Conservation (phyloP, 208 protist genomes). For the Leishmania mexicana region DNA sequence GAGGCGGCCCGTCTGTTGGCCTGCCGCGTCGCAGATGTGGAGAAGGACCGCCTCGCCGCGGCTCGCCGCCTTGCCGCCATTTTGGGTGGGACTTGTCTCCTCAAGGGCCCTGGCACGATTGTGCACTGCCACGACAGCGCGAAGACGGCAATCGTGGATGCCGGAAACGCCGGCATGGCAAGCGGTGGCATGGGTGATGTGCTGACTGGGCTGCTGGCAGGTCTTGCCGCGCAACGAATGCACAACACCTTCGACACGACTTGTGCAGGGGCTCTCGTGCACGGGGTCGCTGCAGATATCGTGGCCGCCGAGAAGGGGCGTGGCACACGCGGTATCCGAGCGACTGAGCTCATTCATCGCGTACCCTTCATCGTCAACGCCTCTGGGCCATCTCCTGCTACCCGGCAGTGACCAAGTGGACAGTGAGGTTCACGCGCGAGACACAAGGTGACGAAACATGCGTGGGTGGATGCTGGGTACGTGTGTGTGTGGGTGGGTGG, state of each 20-base stretch:
- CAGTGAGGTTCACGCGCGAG: background rate
- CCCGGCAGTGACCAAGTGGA: background rate
- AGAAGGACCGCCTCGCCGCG: conserved; percentile 61
- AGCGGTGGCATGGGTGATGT: conserved; percentile 87
- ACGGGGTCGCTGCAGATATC: conserved; percentile 76
- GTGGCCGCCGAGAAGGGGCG: conserved; percentile 31
- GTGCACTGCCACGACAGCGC: conserved; percentile 32
- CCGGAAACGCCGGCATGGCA: conserved; percentile 87
- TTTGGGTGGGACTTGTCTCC: conserved; percentile 61
- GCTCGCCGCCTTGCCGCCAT: conserved; percentile 43
- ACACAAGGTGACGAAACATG: background rate
- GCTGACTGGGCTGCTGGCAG: conserved; percentile 68
- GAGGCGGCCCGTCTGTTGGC: conserved; percentile 72
- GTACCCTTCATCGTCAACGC: conserved; percentile 60
- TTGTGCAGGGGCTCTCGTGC: conserved; percentile 60
- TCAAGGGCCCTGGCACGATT: conserved; percentile 82
- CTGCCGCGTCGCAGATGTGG: conserved; percentile 65
- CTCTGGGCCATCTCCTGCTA: background rate
- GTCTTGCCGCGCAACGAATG: conserved; percentile 51
- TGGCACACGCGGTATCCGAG: conserved; percentile 65
- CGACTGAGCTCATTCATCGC: conserved; percentile 62
- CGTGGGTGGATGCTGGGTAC: background rate
- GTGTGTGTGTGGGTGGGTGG: background rate
- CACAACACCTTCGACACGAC: conserved; percentile 38
- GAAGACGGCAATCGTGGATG: conserved; percentile 57